Conservation (phyloP, 1,284 basidiomycete genomes). For the Polyporus tsugae region DNA sequence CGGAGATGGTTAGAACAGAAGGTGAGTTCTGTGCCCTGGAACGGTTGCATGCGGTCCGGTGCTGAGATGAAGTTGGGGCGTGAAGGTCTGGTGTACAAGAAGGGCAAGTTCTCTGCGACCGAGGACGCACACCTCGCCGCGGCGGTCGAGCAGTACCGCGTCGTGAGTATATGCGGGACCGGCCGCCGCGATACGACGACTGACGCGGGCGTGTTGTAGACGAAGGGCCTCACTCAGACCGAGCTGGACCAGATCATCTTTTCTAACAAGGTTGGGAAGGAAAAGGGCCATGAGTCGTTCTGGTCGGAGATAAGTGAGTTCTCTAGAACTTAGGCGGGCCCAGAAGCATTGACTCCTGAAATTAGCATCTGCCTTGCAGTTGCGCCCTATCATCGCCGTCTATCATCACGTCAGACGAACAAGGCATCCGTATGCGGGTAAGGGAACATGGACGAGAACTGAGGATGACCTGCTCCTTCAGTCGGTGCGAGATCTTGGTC, state of each 20-base stretch:
- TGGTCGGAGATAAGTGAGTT: constrained; percentile 81
- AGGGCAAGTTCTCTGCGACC: constrained; percentile 82
- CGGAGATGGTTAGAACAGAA: constrained; percentile 70
- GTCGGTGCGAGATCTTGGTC: constrained; percentile 77
- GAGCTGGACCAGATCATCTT: constrained; percentile 71
- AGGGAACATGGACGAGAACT: constrained; percentile 73
- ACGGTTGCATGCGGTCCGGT: constrained; percentile 8
- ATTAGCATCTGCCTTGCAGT: constrained; percentile 70
- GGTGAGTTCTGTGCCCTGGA: constrained; percentile 49
- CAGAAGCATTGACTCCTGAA: not conserved
- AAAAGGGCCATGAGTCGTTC: constrained; percentile 68
- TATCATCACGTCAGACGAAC: constrained; percentile 81
- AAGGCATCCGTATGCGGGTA: constrained; percentile 70
- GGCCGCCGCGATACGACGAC: constrained; percentile 3
- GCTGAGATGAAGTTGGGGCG: constrained; percentile 23
- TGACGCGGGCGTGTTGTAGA: constrained; percentile 41
- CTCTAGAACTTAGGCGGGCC: constrained; percentile 16
- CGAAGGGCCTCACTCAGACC: constrained; percentile 55
- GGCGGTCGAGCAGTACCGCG: constrained; percentile 71
- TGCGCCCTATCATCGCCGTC: constrained; percentile 80
- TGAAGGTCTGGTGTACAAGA: constrained; percentile 81
- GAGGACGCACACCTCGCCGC: constrained; percentile 72
- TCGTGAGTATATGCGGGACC: constrained; percentile 50
- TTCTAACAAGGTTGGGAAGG: constrained; percentile 67
- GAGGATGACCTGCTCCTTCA: constrained; percentile 74